Evolutionary conservation across 192 early-diverging fungal species (phyloP), one percentile per base, ranked within the genome.

Genomic region (Thamnidium elegans): DNA sequence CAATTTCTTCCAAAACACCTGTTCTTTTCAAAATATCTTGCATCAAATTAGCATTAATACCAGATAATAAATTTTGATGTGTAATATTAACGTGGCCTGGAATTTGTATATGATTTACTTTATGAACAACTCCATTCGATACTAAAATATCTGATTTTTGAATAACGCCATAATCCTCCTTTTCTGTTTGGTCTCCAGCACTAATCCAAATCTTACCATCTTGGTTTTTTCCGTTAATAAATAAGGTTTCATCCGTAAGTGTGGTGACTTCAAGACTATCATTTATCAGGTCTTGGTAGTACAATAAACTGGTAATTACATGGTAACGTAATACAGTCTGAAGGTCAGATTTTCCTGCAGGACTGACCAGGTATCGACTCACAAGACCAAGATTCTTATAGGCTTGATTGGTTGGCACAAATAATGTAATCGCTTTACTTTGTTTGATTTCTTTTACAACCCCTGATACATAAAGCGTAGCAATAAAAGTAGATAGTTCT

Each of bases 301-400:
- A 85, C 3, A 75, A 31, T 19, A 80, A 26, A 4, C 55, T 23
- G 2, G 78, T 55, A 10, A 76, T 65, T 15, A 82, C 71, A 54
- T 89, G 82, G 54, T 86, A 84, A 9, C 72, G 71, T 2, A 86
- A 62, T 15, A 88, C 70, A 15, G 60, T 51, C 32, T 56, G 39
- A 17, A 72, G 53, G n/a, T 72, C 76, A 3, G 61, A 26, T 36
- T 52, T 55, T 34, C 59, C 58, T 21, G 80, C 72, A 6, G 79
- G 76, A 36, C 72, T 61, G 20, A 75, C 42, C 17, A 91, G 72
- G 39, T 89, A 91, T 11, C 81, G 66, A 39, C 75, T 80, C 19
- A 89, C 76, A 21, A 89, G 68, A 11, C 84, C 89, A 11, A 91
- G 63, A 30, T 79, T 68, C 2, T 69, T 66, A 61, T 86, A 90